Evolutionary conservation across 768 basidiomycete genomes (phyloP), one percentile per base, ranked within the genome.

Genomic region (Suillus variegatus): DNA sequence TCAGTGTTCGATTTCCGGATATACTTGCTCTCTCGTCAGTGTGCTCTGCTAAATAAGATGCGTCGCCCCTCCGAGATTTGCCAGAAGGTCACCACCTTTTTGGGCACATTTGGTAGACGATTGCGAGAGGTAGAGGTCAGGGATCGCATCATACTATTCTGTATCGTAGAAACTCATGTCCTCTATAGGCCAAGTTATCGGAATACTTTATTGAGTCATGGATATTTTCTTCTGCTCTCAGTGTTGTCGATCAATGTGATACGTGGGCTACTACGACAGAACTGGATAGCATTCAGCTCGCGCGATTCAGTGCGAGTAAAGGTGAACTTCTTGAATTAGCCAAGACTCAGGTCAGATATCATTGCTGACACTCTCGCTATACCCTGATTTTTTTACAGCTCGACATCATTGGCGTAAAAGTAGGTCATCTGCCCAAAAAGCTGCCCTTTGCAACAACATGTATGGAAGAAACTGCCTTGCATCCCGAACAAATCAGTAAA

Each of bases 271-370:
- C 78, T n/a, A 68, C 75, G 1, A 64, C 67, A 25, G 79, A 82
- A 28, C 73, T 88, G 55, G 84, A 89, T 58, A 80, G 83, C 3
- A 64, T 80, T 2, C 73, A 81, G 12, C 73, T 86, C 20, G 77
- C 82, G 32, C 79, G 82, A 7, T 88, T 90, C 71, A 86, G 85
- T 67, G 92, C 94, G 16, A 88, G 86, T 16, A 91, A 94, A 71
- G 95, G 91, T n/a, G 96, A 97, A 74, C 82, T 98, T 20, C 78
- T 93, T 3, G 93, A 98, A 67, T 84, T 97, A n/a, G 93, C 95
- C 13, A 85, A 92, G 66, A 86, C 85, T 64, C 96, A 99, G 82
- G 95, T 94, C 70, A 61, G 76, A 75, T 58, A 36, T 49, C n/a
- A 14, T 40, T 54, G 16, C 36, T 2, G 25, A 20, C 22, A 41